These are phyloP conservation scores for Logfia minima DNA, from an alignment of 129 eudicot genomes.

Conservation along the genomic window DNA sequence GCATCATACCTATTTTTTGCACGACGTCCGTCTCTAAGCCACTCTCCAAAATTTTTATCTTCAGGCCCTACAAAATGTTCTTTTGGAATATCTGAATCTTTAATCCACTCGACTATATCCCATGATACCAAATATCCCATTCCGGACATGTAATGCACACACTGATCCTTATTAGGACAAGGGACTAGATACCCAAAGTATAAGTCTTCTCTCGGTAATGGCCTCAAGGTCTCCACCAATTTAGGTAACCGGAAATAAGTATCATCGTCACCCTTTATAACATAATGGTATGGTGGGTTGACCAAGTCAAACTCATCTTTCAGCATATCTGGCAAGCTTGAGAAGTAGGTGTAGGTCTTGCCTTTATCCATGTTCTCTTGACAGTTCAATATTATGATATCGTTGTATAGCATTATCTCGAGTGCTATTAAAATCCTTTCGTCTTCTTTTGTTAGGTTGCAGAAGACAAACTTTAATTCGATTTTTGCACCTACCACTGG, in stretches of 20 bases:
- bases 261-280: constrained; percentile 78
- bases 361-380: constrained; percentile 89
- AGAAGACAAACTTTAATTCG: constrained; percentile 81
- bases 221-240: constrained; percentile 59
- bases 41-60: constrained; percentile 70
- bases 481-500: constrained; percentile 52
- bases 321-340: constrained; percentile 72
- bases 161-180: constrained; percentile 85
- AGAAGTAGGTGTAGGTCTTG: constrained; percentile 79
- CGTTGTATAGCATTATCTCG: constrained; percentile 75
- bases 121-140: constrained; percentile 83
- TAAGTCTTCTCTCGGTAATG: constrained; percentile 70
- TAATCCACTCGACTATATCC: constrained; percentile 87
- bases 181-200: constrained; percentile 88
- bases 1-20: constrained; percentile 74
- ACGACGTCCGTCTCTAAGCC: constrained; percentile 63
- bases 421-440: constrained; percentile 69
- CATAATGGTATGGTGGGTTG: constrained; percentile 86
- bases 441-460: constrained; percentile 91
- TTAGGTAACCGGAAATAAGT: constrained; percentile 57
- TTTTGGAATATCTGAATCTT: constrained; percentile 60
- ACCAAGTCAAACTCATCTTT: constrained; percentile 10
- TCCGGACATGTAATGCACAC: constrained; percentile 83
- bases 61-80: constrained; percentile 64
- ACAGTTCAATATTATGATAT: constrained; percentile 78